Base-by-base conservation (phyloP, 805 yeast genomes). In the Ogataea nitratoaversa region DNA sequence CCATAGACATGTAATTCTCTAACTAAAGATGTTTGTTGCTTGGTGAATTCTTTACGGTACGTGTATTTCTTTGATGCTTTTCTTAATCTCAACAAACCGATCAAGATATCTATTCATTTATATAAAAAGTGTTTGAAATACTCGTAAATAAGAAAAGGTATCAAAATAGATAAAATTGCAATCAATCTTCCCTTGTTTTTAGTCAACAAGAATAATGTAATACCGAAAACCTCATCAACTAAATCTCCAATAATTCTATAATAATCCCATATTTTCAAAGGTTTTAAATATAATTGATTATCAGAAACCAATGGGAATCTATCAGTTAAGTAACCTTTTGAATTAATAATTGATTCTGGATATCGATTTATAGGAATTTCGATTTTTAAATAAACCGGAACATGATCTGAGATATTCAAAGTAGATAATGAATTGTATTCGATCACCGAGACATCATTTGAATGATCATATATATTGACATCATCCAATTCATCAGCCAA, bases 1-100 rank as follows among this genome's bases (percentile, higher is more conserved):
- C 99, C 99, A 57, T 93, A 93, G 23, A 93, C 99, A 56, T 93
- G 99, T 49, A 93, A 70, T 62, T 93, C 99, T 64, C 99, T 78
- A n/a, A 93, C 97, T 39, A 93, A 80, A 2, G 96, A 88, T 0
- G 97, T 86, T 44, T 81, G 91, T 64, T 89, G 95, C 8, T 70
- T 63, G 0, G 78, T 79, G 56, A 93, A 79, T 58, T 93, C 99
- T 52, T 88, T 87, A 54, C 99, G 71, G 67, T 79, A 93, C 2
- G 98, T 91, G 59, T 88, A 79, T 54, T 85, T 84, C 62, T 88
- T 84, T 2, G 93, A 76, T 23, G 97, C 95, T 60, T 85, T 83
- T 54, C 99, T 76, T 42, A 93, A 73, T 52, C 99, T 75, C 44
- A 93, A 68, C 38, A 93, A 70, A 9, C 99, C 99, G 63, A 93